A percentile compares a stretch with the other conserved stretches of the same genome.
phyloP scores from a whole-genome alignment of 2,329 filamentous ascomycete species.

The Colletotrichum brevisporum region DNA sequence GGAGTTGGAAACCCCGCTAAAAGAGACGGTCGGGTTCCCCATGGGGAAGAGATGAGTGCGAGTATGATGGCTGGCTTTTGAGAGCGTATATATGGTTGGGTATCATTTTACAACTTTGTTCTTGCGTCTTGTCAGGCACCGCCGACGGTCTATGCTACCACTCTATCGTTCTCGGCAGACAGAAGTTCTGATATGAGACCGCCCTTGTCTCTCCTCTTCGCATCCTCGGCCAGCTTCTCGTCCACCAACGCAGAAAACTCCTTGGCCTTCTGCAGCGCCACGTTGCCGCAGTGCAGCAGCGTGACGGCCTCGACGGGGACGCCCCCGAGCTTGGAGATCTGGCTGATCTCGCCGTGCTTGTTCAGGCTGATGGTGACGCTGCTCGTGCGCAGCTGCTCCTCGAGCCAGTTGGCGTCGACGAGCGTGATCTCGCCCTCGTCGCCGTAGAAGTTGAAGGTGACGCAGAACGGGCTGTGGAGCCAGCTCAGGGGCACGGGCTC shows the following conservation, averaged over 20 bases:
- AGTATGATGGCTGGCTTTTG: constrained; percentile 3
- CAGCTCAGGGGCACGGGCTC: constrained; percentile 92
- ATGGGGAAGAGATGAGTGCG: not conserved
- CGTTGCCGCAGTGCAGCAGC: constrained; percentile 81
- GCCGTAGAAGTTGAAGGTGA: constrained; percentile 89
- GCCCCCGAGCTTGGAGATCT: constrained; percentile 92
- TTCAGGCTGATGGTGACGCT: constrained; percentile 89
- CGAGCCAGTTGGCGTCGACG: constrained; percentile 79
- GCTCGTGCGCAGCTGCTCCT: constrained; percentile 82
- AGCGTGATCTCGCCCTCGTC: constrained; percentile 79
- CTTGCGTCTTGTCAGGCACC: constrained; percentile 11
- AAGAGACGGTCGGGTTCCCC: constrained; percentile 1
- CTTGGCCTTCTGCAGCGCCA: constrained; percentile 84
- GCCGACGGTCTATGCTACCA: constrained; percentile 54
- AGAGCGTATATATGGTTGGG: constrained; percentile 35
- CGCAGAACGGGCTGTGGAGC: constrained; percentile 91
- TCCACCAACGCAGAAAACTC: constrained; percentile 83
- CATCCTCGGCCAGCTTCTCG: constrained; percentile 81
- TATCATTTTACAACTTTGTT: constrained; percentile 39
- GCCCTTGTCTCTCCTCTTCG: constrained; percentile 82
- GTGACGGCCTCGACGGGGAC: constrained; percentile 83
- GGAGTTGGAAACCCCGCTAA: constrained; percentile 20
- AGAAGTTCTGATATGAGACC: constrained; percentile 82
- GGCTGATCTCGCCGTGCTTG: constrained; percentile 89
- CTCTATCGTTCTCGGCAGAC: constrained; percentile 86